Percentiles rank a stretch among this genome's conserved stretches.
These are phyloP conservation scores for Kalmanozyma brasiliensis DNA, from an alignment of 1,284 basidiomycete genomes.

Conservation along the genomic window DNA sequence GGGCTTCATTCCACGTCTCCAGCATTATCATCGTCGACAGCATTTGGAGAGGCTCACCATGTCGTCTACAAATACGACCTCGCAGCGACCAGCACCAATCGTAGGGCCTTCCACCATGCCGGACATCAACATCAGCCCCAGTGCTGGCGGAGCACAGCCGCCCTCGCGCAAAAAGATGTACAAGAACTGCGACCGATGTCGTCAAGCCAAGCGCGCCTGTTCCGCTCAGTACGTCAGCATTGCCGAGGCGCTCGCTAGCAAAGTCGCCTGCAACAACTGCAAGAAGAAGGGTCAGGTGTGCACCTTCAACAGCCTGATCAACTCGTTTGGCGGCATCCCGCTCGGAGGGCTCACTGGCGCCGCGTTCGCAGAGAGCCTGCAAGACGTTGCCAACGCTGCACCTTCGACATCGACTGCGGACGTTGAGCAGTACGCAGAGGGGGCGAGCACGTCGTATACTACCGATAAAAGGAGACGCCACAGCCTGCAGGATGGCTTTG, in stretches of 20 bases:
- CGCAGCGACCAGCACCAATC: not conserved
- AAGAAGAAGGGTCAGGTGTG: conserved; percentile 42
- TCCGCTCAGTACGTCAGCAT: conserved; percentile 35
- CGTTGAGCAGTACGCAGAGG: not conserved
- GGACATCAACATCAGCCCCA: not conserved
- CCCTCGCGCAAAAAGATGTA: conserved; percentile 47
- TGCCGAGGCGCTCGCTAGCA: conserved; percentile 33
- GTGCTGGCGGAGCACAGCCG: not conserved
- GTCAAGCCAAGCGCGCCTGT: conserved; percentile 40
- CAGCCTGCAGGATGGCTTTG: not conserved
- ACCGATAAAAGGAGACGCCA: conserved; percentile 9
- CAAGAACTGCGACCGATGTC: conserved; percentile 45
- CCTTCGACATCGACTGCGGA: not conserved
- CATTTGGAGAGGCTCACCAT: too few species aligned
- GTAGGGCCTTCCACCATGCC: not conserved
- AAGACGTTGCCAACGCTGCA: conserved; percentile 12
- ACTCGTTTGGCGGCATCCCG: conserved; percentile 41
- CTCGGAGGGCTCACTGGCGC: conserved; percentile 30
- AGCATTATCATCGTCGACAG: too few species aligned
- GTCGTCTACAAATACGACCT: not conserved
- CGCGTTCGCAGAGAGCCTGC: conserved; percentile 34
- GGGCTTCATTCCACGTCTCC: too few species aligned
- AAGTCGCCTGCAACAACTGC: conserved; percentile 42
- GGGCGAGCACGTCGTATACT: not conserved
- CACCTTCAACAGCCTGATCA: conserved; percentile 47